Evolutionary conservation across 768 basidiomycete species (phyloP), one percentile per base, ranked within the genome.

Genomic region (Xerocomellus intermedius): DNA sequence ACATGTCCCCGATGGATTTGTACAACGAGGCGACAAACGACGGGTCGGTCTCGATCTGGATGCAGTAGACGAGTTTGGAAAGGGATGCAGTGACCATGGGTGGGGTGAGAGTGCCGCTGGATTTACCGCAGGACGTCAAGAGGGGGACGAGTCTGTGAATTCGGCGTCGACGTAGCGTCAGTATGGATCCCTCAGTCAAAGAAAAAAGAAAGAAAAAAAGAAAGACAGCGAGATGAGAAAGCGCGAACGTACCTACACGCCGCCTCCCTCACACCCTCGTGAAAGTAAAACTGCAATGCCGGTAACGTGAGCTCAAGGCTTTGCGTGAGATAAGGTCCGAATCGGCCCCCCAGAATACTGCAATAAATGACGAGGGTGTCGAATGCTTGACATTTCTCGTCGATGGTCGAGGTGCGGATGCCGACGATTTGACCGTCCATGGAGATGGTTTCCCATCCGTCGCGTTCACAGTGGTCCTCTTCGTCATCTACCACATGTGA

Each of bases 311-410:
- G 79, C 63, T 89, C 86, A 4, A 94, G 75, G 10, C 79, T 81
- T 63, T 87, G 88, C 24, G 82, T 67, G 2, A 93, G 73, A 63
- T 89, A 93, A 0, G 89, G 89, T 1, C 82, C 84, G 61, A 91
- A 91, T 3, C 78, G 75, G 1, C 79, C 73, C 0, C 82, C 81
- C 0, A 93, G 77, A 5, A 86, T 84, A 39, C 84, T 86, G 58
- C 83, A 85, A 64, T 91, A 88, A 21, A 91, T 87, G 14, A 91
- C 83, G 8, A 93, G 77, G n/a, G 89, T 91, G 64, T 91, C 89
- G 60, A 92, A 91, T 3, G 91, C 91, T 64, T 90, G 87, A 54
- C 89, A 90, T 64, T 93, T 93, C 61, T 94, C 90, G 64, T 93
- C 91, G 62, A 94, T 84, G 1, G 83, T 82, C 0, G 88, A 84